Evolutionary conservation across 139 green algal species (phyloP).

Genomic region (Coccomyxa sp.): DNA sequence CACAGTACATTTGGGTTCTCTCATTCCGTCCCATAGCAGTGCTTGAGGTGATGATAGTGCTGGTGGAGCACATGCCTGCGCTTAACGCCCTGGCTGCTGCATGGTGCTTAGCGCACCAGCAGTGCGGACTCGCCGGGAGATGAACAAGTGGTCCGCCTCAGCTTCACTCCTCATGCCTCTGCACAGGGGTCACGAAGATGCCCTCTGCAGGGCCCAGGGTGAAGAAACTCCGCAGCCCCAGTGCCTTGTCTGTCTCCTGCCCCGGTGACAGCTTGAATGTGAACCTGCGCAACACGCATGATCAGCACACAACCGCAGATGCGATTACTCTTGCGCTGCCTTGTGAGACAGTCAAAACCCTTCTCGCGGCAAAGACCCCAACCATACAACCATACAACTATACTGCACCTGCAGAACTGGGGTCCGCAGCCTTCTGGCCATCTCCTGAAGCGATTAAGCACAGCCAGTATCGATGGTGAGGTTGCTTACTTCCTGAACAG

Average conservation of each 20-base stretch:
- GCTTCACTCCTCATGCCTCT: neutral
- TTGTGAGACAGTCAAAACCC: neutral
- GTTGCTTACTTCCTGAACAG: too few species aligned
- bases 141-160: too few species aligned
- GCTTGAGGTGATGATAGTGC: too few species aligned
- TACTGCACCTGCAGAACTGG: neutral
- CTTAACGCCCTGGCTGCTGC: too few species aligned
- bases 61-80: too few species aligned
- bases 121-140: too few species aligned
- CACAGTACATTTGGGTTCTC: too few species aligned
- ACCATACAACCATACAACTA: neutral
- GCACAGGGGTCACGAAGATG: neutral
- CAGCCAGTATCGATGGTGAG: too few species aligned
- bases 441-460: too few species aligned
- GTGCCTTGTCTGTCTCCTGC: neutral
- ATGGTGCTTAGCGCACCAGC: too few species aligned
- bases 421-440: neutral
- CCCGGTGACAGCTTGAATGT: constrained; percentile 4
- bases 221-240: neutral
- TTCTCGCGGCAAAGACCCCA: neutral
- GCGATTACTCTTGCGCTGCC: neutral
- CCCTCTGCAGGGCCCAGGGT: neutral
- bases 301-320: too few species aligned
- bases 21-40: too few species aligned
- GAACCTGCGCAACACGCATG: neutral